Evolutionary conservation across 1,139 yeast genomes (phyloP), one percentile per base, ranked within the genome.

Genomic region (Candida pseudoviswanathii): DNA sequence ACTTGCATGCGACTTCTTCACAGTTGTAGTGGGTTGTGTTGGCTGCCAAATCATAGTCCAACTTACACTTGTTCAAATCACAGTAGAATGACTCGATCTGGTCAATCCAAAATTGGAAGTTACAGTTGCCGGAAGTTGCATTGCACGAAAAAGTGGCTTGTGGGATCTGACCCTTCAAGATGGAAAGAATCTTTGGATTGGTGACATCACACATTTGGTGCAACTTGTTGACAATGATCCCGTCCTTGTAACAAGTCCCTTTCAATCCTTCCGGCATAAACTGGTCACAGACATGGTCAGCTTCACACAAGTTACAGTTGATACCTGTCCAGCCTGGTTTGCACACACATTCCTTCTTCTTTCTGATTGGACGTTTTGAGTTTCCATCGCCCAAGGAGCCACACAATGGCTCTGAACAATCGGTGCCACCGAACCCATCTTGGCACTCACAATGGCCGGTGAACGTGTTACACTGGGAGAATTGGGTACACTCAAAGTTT

Each of bases 201-300:
- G 98, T 92, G 8, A 94, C 98, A 64, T 92, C 89, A 74, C 99
- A 94, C 86, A 89, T 89, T 67, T 89, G 97, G 65, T 86, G 90
- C 62, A 88, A 82, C 58, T 82, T 78, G 54, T 89, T 85, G 26
- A 92, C 95, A 48, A 91, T 71, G 57, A 89, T 81, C 22, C 99
- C 99, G n/a, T 89, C 82, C 54, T 84, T 80, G 66, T 91, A 92
- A 65, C 99, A 94, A 0, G 96, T 89, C 7, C 98, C 99, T 54
- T 80, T 73, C 50, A 91, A 69, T 1, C 89, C 96, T 49, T 85
- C 92, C 1, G 98, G 98, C 85, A 94, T 83, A 58, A 94, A 87
- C 0, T 87, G 71, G 63, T 89, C 89, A 70, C 99, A 94, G 2
- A 86, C 87, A 4, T 73, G 67, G 64, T 94, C 96, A 3, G 65